Percentiles rank a stretch among this genome's conserved stretches.
phyloP scores from a whole-genome alignment of 257 asterid genomes.

The Nyctanthes arbortristis region DNA sequence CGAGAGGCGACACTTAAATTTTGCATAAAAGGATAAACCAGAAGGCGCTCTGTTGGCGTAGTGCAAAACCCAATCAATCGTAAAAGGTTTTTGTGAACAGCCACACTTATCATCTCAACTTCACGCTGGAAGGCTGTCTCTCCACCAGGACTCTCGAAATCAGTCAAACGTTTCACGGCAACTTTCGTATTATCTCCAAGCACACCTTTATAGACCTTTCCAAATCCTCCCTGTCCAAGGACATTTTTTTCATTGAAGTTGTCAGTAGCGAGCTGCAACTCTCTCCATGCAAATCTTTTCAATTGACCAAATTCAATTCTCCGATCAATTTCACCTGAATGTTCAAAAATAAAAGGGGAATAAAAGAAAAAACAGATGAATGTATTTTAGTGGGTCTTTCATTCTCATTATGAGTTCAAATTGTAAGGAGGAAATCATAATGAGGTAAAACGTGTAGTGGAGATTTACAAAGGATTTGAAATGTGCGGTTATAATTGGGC shows the following conservation, averaged over 20 bases:
- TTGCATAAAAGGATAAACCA: conserved; percentile 14
- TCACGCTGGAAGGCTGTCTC: conserved; percentile 17
- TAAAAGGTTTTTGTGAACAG: conserved; percentile 15
- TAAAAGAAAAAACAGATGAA: too few relatives aligned
- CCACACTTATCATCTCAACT: conserved; percentile 21
- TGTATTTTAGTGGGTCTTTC: too few relatives aligned
- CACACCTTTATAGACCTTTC: conserved; percentile 51
- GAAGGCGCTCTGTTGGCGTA: conserved; percentile 9
- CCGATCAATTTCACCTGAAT: conserved; percentile 46
- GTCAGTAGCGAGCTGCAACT: conserved; percentile 48
- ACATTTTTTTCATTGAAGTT: conserved; percentile 48
- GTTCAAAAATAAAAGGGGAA: not conserved
- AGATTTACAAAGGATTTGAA: too few relatives aligned
- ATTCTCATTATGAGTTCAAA: too few relatives aligned
- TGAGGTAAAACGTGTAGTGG: too few relatives aligned
- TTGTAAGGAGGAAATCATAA: too few relatives aligned
- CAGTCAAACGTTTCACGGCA: conserved; percentile 16
- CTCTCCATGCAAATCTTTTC: conserved; percentile 56
- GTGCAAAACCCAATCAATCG: conserved; percentile 16
- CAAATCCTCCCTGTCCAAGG: conserved; percentile 60
- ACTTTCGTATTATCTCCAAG: conserved; percentile 28
- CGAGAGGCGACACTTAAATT: conserved; percentile 17
- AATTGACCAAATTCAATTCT: conserved; percentile 52
- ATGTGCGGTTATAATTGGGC: too few relatives aligned
- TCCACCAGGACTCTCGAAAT: conserved; percentile 15